A percentile compares a stretch with the other conserved stretches of the same genome.
Evolutionary conservation across 768 basidiomycete species (phyloP).

Genomic region (Collybia mongolica): DNA sequence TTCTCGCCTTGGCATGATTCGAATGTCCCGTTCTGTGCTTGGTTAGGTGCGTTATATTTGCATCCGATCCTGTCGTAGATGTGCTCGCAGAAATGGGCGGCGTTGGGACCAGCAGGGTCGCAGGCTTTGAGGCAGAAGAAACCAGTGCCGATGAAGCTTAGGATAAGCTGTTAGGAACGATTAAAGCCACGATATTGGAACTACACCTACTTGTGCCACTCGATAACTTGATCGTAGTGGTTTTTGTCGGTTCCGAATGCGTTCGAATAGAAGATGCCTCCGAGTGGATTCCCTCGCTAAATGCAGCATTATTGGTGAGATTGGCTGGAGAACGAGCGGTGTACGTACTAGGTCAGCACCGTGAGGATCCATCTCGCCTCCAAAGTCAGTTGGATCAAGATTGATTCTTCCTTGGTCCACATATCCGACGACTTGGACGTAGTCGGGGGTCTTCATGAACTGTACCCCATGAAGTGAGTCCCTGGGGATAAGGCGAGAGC

Average conservation of each 20-base stretch:
- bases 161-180: slow-evolving; percentile 12
- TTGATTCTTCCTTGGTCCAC: slow-evolving; percentile 56
- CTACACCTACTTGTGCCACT: slow-evolving; percentile 67
- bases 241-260: slow-evolving; percentile 52
- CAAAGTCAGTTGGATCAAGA: slow-evolving; percentile 46
- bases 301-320: slow-evolving; percentile 6
- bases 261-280: slow-evolving; percentile 35
- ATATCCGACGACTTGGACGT: slow-evolving; percentile 56
- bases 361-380: slow-evolving; percentile 72
- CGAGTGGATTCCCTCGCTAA: slow-evolving; percentile 56
- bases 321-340: neutral
- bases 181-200: slow-evolving; percentile 7
- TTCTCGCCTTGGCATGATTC: slow-evolving; percentile 65
- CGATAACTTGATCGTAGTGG: slow-evolving; percentile 51
- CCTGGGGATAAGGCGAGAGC: slow-evolving; percentile 60
- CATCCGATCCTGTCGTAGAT: slow-evolving; percentile 20
- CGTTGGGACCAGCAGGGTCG: slow-evolving; percentile 44
- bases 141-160: slow-evolving; percentile 68
- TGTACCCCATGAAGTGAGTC: slow-evolving; percentile 60
- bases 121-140: slow-evolving; percentile 74
- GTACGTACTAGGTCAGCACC: slow-evolving; percentile 41
- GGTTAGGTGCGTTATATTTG: slow-evolving; percentile 62
- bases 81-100: slow-evolving; percentile 18
- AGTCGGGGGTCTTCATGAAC: slow-evolving; percentile 48
- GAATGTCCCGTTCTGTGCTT: slow-evolving; percentile 56